These are phyloP conservation scores for Penicillium manginii DNA, from an alignment of 495 filamentous ascomycete species.

Conservation along the genomic window DNA sequence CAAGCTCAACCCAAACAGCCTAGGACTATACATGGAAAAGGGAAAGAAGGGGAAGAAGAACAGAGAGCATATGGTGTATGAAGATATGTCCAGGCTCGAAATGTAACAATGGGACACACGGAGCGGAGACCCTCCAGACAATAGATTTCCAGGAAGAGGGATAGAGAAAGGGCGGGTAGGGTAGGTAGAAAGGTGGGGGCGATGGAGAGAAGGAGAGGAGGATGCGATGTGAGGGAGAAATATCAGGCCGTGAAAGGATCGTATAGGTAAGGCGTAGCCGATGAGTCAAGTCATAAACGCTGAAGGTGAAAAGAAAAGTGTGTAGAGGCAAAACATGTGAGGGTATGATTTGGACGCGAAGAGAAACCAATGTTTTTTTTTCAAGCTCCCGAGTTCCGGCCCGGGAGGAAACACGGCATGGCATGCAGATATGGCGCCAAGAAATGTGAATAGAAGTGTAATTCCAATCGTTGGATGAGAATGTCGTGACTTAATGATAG, in stretches of 20 bases:
- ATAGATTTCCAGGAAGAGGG: neutral
- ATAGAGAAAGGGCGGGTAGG: slow-evolving; percentile 2
- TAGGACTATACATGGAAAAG: slow-evolving; percentile 2
- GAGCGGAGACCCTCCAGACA: neutral
- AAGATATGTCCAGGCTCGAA: slow-evolving; percentile 30
- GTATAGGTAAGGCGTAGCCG: slow-evolving; percentile 29
- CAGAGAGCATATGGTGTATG: slow-evolving; percentile 9
- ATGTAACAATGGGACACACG: slow-evolving; percentile 15
- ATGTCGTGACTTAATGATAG: slow-evolving; percentile 15
- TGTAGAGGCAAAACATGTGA: neutral
- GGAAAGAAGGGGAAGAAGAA: slow-evolving; percentile 5
- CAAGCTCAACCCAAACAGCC: slow-evolving; percentile 1
- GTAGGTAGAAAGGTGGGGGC: slow-evolving; percentile 1
- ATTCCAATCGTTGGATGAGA: neutral
- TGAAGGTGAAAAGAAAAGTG: slow-evolving; percentile 4
- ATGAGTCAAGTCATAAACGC: slow-evolving; percentile 7
- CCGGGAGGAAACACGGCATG: slow-evolving; percentile 20
- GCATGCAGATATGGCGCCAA: slow-evolving; percentile 16
- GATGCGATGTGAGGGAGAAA: slow-evolving; percentile 14
- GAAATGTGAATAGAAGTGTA: slow-evolving; percentile 16
- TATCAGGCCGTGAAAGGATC: slow-evolving; percentile 31
- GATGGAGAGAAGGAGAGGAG: neutral
- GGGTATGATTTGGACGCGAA: slow-evolving; percentile 4
- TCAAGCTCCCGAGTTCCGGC: slow-evolving; percentile 27
- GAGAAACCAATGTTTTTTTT: neutral